phyloP scores from a whole-genome alignment of 768 basidiomycete genomes.

The Lanmaoa rubissima region DNA sequence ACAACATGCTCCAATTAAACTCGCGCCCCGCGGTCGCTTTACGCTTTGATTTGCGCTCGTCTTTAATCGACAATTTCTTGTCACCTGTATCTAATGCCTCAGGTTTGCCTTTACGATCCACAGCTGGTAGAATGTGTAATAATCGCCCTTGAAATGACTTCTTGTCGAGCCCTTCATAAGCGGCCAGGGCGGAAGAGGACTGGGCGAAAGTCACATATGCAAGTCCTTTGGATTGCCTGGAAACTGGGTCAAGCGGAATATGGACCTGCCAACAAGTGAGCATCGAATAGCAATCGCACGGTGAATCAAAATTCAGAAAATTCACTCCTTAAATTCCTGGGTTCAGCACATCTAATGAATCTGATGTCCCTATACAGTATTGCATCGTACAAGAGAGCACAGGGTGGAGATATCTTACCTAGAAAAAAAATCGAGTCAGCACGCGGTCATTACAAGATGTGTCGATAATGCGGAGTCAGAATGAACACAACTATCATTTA shows the following conservation, averaged over 20 bases:
- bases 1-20: slow-evolving; percentile 92
- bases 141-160: slow-evolving; percentile 89
- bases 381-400: background rate
- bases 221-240: slow-evolving; percentile 55
- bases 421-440: slow-evolving; percentile 6
- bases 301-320: slow-evolving; percentile 34
- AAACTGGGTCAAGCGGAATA: slow-evolving; percentile 48
- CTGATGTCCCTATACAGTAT: slow-evolving; percentile 53
- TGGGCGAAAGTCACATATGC: slow-evolving; percentile 56
- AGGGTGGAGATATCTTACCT: slow-evolving; percentile 11
- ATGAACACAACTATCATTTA: slow-evolving; percentile 55
- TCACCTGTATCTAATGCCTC: slow-evolving; percentile 39
- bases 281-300: background rate
- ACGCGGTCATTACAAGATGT: background rate
- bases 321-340: slow-evolving; percentile 54
- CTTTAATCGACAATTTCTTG: slow-evolving; percentile 57
- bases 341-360: slow-evolving; percentile 45
- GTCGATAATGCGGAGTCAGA: slow-evolving; percentile 16
- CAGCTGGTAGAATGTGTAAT: slow-evolving; percentile 85
- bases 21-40: slow-evolving; percentile 71
- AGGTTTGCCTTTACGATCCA: slow-evolving; percentile 56
- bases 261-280: slow-evolving; percentile 44
- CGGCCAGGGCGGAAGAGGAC: slow-evolving; percentile 54
- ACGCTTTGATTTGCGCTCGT: slow-evolving; percentile 54
- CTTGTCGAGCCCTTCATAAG: slow-evolving; percentile 77